These are phyloP conservation scores for Leccinum obscurum DNA, from an alignment of 768 basidiomycete species.

Conservation along the genomic window DNA sequence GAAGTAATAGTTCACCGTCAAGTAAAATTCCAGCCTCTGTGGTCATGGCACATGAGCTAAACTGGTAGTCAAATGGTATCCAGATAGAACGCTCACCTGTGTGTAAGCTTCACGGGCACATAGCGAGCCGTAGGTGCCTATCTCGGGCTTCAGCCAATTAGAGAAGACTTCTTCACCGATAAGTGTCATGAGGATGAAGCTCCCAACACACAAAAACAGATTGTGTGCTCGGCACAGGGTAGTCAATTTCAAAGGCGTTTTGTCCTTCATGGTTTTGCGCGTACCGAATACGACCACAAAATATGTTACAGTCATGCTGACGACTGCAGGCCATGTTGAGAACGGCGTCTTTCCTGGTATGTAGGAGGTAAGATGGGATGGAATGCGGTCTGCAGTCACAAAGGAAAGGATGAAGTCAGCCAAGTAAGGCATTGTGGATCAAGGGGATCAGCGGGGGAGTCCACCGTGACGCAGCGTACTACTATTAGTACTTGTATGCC, in stretches of 20 bases:
- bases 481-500: conserved; percentile 10
- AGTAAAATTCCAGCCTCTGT: conserved; percentile 87
- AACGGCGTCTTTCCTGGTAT: conserved; percentile 76
- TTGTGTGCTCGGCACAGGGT: conserved; percentile 87
- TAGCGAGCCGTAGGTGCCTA: conserved; percentile 74
- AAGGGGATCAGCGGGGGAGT: neutral
- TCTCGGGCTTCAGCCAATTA: conserved; percentile 67
- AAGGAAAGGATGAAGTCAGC: conserved; percentile 63
- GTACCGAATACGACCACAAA: conserved; percentile 84
- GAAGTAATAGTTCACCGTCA: conserved; percentile 97
- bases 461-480: too few relatives aligned
- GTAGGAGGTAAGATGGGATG: conserved; percentile 60
- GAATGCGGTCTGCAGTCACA: conserved; percentile 51
- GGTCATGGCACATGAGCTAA: conserved; percentile 1
- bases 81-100: conserved; percentile 51
- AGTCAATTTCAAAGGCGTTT: conserved; percentile 67
- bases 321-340: conserved; percentile 70
- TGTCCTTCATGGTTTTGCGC: conserved; percentile 78
- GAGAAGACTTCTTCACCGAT: conserved; percentile 90
- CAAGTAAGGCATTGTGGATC: conserved; percentile 58
- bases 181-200: conserved; percentile 71
- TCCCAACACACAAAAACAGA: conserved; percentile 77
- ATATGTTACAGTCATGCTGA: conserved; percentile 69
- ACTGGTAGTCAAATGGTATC: neutral
- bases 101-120: conserved; percentile 81